These are phyloP conservation scores for Crithidia thermophila DNA, from an alignment of 208 protist genomes.

Conservation along the genomic window DNA sequence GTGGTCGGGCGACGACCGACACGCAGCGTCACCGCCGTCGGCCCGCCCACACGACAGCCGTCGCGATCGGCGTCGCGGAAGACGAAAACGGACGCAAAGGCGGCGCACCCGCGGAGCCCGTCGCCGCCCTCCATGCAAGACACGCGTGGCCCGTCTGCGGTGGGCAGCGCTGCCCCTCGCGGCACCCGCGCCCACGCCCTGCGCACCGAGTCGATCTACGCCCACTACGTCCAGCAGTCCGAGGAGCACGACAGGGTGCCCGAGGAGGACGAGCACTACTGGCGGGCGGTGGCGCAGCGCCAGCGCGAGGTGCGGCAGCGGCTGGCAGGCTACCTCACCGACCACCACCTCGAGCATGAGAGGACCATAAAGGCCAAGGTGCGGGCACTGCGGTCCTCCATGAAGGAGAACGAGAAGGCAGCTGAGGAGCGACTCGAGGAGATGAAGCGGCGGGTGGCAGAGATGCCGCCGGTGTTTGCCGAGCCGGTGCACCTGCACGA, in stretches of 20 bases:
- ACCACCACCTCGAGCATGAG: slow-evolving; percentile 51
- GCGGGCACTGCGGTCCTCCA: slow-evolving; percentile 43
- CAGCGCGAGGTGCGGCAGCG: slow-evolving; percentile 66
- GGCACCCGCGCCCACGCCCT: slow-evolving; percentile 84
- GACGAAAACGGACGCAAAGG: neutral
- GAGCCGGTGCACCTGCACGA: slow-evolving; percentile 77
- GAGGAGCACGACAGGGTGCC: slow-evolving; percentile 27
- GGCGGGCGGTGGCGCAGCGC: slow-evolving; percentile 33
- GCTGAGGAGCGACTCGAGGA: slow-evolving; percentile 57
- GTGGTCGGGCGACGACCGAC: slow-evolving; percentile 19
- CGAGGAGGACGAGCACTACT: slow-evolving; percentile 34
- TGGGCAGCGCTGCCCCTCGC: slow-evolving; percentile 25
- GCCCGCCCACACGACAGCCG: neutral
- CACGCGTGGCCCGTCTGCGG: neutral
- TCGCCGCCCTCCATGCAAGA: neutral
- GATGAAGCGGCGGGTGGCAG: slow-evolving; percentile 71
- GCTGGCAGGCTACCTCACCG: slow-evolving; percentile 60
- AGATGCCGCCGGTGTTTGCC: slow-evolving; percentile 84
- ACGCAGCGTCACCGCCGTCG: slow-evolving; percentile 12
- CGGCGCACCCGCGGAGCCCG: neutral
- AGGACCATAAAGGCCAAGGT: slow-evolving; percentile 65
- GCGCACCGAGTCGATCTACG: slow-evolving; percentile 73
- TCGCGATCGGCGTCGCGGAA: neutral
- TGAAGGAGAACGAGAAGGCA: slow-evolving; percentile 53
- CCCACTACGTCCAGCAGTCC: slow-evolving; percentile 47